Percentiles rank a stretch among this genome's conserved stretches.
Evolutionary conservation across 2,329 filamentous ascomycete genomes (phyloP).

Genomic region (Didymella pinodella): DNA sequence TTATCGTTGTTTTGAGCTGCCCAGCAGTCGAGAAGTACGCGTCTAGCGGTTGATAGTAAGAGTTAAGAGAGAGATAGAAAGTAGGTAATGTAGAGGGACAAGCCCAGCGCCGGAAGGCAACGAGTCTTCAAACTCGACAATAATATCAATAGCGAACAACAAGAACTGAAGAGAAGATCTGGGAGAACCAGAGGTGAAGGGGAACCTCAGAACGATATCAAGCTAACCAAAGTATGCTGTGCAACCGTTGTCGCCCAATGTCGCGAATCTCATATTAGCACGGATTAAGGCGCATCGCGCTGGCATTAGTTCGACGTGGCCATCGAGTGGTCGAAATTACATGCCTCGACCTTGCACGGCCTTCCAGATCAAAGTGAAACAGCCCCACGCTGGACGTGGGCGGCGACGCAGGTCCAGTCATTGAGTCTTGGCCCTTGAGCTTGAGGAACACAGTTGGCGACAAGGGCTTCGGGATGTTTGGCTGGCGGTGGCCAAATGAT

Average conservation of each 20-base stretch:
- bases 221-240: slow-evolving; percentile 21
- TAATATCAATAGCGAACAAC: slow-evolving; percentile 48
- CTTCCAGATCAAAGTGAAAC: slow-evolving; percentile 37
- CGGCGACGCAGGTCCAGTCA: slow-evolving; percentile 28
- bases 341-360: slow-evolving; percentile 19
- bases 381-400: slow-evolving; percentile 26
- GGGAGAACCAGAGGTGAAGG: slow-evolving; percentile 31
- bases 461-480: slow-evolving; percentile 20
- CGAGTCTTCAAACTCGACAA: slow-evolving; percentile 47
- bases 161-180: slow-evolving; percentile 36
- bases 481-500: slow-evolving; percentile 30
- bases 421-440: slow-evolving; percentile 19
- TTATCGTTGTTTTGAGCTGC: slow-evolving; percentile 31
- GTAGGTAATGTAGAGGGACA: slow-evolving; percentile 31
- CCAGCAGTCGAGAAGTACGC: slow-evolving; percentile 44
- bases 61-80: slow-evolving; percentile 23
- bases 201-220: slow-evolving; percentile 33
- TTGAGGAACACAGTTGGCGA: slow-evolving; percentile 13
- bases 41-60: slow-evolving; percentile 34
- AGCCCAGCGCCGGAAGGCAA: slow-evolving; percentile 46
- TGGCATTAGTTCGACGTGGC: slow-evolving; percentile 33
- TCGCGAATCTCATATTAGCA: slow-evolving; percentile 43
- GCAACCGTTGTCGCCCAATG: slow-evolving; percentile 28
- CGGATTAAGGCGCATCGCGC: slow-evolving; percentile 38
- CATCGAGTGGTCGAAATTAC: slow-evolving; percentile 47